Conservation (phyloP, 176 grass and related monocot genomes). For the Echinochloa phyllopogon region DNA sequence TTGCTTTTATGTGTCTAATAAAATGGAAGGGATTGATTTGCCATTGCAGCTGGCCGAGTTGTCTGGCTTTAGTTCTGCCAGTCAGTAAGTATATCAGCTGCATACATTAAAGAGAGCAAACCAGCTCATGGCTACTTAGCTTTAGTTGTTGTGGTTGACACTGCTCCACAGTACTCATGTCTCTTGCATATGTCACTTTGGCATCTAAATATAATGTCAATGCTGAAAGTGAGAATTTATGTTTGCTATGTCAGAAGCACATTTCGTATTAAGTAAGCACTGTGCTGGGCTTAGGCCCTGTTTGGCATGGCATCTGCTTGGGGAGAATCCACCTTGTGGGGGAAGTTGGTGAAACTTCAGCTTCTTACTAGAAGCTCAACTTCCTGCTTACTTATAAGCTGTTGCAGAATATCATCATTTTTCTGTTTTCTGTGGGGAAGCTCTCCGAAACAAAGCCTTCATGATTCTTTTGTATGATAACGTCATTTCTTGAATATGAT, state of each 20-base stretch:
- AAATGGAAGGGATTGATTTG: not conserved
- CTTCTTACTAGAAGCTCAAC: too few species aligned
- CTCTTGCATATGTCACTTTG: not conserved
- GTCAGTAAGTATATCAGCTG: constrained; percentile 62
- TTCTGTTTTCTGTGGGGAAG: too few species aligned
- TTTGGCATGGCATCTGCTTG: too few species aligned
- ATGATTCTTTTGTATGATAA: not conserved
- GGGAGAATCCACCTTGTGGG: too few species aligned
- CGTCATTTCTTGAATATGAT: not conserved
- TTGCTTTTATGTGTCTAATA: too few species aligned
- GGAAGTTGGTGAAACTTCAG: too few species aligned
- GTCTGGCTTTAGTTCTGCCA: constrained; percentile 46
- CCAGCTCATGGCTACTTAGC: constrained; percentile 57
- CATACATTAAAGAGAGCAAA: constrained; percentile 58
- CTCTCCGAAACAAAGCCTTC: not conserved
- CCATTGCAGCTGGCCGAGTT: constrained; percentile 71
- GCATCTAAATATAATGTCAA: constrained; percentile 2
- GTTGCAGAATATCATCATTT: too few species aligned
- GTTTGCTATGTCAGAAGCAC: not conserved
- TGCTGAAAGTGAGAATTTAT: not conserved
- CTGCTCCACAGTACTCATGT: constrained; percentile 37
- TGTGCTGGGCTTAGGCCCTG: not conserved
- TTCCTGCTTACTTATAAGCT: too few species aligned
- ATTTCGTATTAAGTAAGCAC: not conserved
- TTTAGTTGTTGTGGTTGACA: constrained; percentile 59